phyloP scores from a whole-genome alignment of 305 asterid species.

The Withania somnifera region DNA sequence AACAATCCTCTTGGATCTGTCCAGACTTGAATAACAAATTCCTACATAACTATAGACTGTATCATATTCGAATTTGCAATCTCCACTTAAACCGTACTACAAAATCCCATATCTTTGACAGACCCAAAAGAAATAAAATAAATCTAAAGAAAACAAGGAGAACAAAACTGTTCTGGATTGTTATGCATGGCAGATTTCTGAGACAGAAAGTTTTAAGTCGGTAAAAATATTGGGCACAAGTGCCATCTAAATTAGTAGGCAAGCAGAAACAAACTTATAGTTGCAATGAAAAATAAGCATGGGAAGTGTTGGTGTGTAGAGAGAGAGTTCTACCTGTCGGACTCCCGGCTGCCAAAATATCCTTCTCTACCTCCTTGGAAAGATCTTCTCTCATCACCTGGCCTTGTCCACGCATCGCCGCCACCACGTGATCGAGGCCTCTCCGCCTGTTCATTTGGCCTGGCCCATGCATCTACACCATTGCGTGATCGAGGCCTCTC shows the following conservation, averaged over 20 bases:
- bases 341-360: constrained; percentile 56
- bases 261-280: not conserved
- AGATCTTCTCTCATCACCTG: constrained; percentile 59
- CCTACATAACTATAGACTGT: not conserved
- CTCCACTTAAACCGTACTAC: not conserved
- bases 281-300: not conserved
- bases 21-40: not conserved
- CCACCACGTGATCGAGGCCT: constrained; percentile 11
- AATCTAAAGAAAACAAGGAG: not conserved
- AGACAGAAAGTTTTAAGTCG: not conserved
- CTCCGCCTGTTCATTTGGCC: constrained; percentile 5
- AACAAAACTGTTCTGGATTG: not conserved
- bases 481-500: constrained; percentile 11
- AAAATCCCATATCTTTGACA: not conserved
- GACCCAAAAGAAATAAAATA: not conserved
- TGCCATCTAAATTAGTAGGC: not conserved
- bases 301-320: not conserved
- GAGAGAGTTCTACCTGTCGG: constrained; percentile 45
- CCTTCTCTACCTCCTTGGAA: constrained; percentile 75
- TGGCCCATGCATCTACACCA: constrained; percentile 7
- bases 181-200: not conserved
- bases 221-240: not conserved
- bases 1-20: not conserved
- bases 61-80: not conserved
- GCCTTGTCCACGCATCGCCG: constrained; percentile 46